These are phyloP conservation scores for Rhizophagus prolifer DNA, from an alignment of 192 early-diverging fungal genomes.

Conservation along the genomic window DNA sequence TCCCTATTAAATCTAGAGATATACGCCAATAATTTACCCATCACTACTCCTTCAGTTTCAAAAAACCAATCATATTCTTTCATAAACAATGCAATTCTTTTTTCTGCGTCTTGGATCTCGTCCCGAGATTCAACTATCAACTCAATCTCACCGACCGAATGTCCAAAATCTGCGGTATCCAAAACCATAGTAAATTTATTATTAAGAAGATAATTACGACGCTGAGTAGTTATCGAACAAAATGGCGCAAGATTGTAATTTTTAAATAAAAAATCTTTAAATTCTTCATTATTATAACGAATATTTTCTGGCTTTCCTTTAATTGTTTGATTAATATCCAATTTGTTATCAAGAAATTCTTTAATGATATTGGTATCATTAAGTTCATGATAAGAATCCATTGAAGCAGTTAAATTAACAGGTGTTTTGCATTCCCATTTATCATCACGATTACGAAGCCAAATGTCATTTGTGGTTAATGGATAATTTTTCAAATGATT, in stretches of 20 bases:
- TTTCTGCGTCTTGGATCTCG: background rate
- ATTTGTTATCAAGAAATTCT: too few relatives aligned
- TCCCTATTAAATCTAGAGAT: too few relatives aligned
- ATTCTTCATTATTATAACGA: too few relatives aligned
- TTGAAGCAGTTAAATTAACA: conserved; percentile 1
- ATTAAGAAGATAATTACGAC: background rate
- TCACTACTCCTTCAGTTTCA: background rate
- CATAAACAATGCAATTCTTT: background rate
- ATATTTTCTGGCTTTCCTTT: too few relatives aligned
- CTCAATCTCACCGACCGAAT: conserved; percentile 12
- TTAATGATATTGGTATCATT: background rate
- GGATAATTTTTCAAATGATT: too few relatives aligned
- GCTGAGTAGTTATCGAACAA: background rate
- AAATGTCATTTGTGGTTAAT: too few relatives aligned
- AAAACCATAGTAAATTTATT: conserved; percentile 13
- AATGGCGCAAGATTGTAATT: too few relatives aligned
- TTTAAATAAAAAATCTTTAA: too few relatives aligned
- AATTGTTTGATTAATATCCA: too few relatives aligned
- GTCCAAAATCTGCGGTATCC: conserved; percentile 18
- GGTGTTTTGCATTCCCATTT: conserved; percentile 24
- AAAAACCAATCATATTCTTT: conserved; percentile 24
- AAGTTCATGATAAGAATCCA: conserved; percentile 25
- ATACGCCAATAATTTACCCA: conserved; percentile 7
- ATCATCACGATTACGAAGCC: background rate
- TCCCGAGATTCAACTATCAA: background rate